Percentiles rank a stretch among this genome's conserved stretches.
phyloP scores from a whole-genome alignment of 495 filamentous ascomycete genomes.

The Rusavskia elegans region DNA sequence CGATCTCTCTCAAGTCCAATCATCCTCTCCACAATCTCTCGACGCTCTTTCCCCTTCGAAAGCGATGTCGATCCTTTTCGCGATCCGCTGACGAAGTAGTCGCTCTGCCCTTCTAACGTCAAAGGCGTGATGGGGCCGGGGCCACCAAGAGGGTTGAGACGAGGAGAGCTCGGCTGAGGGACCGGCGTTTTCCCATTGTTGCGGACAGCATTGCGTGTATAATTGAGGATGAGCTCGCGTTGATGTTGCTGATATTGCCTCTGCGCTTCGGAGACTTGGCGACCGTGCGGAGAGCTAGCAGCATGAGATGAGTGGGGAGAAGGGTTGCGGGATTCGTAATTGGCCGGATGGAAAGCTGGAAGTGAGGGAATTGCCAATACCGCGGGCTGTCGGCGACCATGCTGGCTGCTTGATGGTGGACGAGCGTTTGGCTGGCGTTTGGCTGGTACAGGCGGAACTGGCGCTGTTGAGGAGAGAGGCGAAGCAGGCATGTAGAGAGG shows the following conservation, averaged over 20 bases:
- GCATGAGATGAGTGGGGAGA: neutral
- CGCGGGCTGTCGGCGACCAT: neutral
- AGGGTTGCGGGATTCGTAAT: constrained; percentile 21
- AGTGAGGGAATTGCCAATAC: constrained; percentile 23
- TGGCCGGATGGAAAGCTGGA: constrained; percentile 31
- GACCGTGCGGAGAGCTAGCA: neutral
- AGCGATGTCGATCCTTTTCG: constrained; percentile 12
- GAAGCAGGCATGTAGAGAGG: neutral
- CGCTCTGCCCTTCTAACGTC: constrained; percentile 41
- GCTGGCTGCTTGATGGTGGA: neutral
- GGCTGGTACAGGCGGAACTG: neutral
- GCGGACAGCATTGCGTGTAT: constrained; percentile 25
- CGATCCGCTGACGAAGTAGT: constrained; percentile 32
- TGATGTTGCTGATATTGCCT: constrained; percentile 38
- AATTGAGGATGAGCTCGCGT: constrained; percentile 41
- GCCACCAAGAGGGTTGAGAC: constrained; percentile 48
- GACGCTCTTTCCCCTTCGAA: constrained; percentile 1
- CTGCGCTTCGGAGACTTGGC: constrained; percentile 24
- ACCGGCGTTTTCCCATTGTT: constrained; percentile 17
- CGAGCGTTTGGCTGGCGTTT: neutral
- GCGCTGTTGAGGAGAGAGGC: neutral
- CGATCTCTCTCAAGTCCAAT: constrained; percentile 24
- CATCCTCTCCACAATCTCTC: constrained; percentile 22
- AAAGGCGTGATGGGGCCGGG: constrained; percentile 67
- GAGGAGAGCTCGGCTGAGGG: constrained; percentile 36